Conservation (phyloP, 352 stramenopile species). For the Peronospora tabacina region DNA sequence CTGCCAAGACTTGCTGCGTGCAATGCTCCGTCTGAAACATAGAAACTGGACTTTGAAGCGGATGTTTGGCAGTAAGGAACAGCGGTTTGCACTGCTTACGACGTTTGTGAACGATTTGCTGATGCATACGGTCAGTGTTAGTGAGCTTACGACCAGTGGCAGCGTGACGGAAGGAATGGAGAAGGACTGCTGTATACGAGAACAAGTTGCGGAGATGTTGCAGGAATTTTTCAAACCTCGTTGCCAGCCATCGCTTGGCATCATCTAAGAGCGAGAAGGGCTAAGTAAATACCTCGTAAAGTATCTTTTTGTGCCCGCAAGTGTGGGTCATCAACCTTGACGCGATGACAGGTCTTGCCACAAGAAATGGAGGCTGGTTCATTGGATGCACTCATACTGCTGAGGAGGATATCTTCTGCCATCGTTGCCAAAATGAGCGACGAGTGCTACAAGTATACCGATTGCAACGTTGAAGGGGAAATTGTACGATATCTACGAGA, state of each 20-base stretch:
- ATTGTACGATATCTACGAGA: no score
- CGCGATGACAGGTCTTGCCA: no score
- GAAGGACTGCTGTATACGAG: slow-evolving; percentile 13
- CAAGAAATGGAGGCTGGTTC: no score
- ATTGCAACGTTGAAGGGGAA: no score
- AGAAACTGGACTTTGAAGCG: slow-evolving; percentile 25
- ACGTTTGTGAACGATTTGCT: slow-evolving; percentile 28
- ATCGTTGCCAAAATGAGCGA: no score
- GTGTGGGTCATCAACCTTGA: background rate
- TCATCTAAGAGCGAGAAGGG: slow-evolving; percentile 19
- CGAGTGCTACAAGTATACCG: no score
- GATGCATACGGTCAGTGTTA: slow-evolving; percentile 10
- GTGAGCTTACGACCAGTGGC: slow-evolving; percentile 1
- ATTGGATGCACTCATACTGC: no score
- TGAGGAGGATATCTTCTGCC: no score
- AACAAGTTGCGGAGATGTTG: slow-evolving; percentile 15
- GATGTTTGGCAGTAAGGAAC: slow-evolving; percentile 18
- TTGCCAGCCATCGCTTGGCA: slow-evolving; percentile 24
- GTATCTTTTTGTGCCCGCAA: no score
- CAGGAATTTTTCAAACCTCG: slow-evolving; percentile 25
- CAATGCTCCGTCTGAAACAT: slow-evolving; percentile 9
- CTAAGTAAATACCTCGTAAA: background rate
- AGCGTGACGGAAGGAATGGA: slow-evolving; percentile 8
- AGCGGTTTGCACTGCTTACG: slow-evolving; percentile 25
- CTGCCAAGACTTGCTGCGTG: slow-evolving; percentile 16